A percentile compares a stretch with the other conserved stretches of the same genome.
These are phyloP conservation scores for Takakia lepidozioides DNA, from an alignment of 225 moss, liverwort and hornwort species.

Conservation along the genomic window DNA sequence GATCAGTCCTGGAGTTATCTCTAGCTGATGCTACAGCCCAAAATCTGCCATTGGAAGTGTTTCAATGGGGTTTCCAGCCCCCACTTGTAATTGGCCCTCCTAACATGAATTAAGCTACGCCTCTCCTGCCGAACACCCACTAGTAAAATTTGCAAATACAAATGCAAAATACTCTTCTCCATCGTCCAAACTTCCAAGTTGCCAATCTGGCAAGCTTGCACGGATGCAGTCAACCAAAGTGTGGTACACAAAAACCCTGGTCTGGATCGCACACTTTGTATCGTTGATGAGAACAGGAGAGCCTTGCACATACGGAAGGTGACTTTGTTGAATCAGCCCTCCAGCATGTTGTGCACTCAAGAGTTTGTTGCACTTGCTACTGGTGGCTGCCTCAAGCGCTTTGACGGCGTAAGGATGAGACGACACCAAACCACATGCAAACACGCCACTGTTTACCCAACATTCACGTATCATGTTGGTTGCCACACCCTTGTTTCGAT, in stretches of 20 bases:
- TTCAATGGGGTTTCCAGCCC: too few species aligned
- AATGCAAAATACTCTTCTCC: constrained; percentile 20
- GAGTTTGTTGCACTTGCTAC: constrained; percentile 11
- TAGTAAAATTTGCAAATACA: too few species aligned
- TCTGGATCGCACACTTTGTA: constrained; percentile 6
- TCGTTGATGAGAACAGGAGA: constrained; percentile 9
- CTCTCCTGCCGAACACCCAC: too few species aligned
- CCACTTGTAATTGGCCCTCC: too few species aligned
- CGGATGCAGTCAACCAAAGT: constrained; percentile 3
- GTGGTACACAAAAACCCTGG: constrained; percentile 13
- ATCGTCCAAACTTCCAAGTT: constrained; percentile 9
- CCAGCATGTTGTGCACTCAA: constrained; percentile 10
- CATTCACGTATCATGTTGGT: constrained; percentile 9
- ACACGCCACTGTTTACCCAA: constrained; percentile 14
- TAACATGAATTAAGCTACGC: too few species aligned
- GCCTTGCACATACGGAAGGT: constrained; percentile 7
- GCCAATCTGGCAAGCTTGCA: constrained; percentile 9
- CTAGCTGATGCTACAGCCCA: too few species aligned
- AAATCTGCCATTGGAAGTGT: too few species aligned
- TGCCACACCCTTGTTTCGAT: constrained; percentile 14
- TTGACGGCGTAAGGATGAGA: constrained; percentile 15
- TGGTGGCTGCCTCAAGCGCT: constrained; percentile 16
- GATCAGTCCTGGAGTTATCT: too few species aligned
- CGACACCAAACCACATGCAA: constrained; percentile 14
- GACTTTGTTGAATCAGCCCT: constrained; percentile 9